phyloP scores from a whole-genome alignment of 352 stramenopile species.

The Globisporangium megalacanthum region DNA sequence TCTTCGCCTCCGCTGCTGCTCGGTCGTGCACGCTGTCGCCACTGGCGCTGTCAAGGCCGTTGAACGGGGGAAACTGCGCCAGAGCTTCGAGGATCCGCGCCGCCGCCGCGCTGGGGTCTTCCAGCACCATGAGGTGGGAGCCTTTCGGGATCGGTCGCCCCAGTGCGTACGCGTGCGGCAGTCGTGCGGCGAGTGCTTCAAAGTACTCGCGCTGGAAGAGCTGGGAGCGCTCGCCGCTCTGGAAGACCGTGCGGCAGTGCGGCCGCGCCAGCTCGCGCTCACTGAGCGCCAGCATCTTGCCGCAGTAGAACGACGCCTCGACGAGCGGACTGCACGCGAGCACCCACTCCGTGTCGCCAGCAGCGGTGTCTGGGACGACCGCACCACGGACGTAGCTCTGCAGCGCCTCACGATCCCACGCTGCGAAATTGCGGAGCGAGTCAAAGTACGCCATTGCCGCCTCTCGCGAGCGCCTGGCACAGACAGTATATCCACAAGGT shows the following conservation, averaged over 20 bases:
- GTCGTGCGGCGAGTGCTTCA: conserved; percentile 16
- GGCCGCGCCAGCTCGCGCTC: conserved; percentile 28
- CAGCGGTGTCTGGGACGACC: conserved; percentile 13
- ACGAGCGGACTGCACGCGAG: conserved; percentile 36
- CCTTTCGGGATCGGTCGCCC: conserved; percentile 27
- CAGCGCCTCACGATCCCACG: conserved; percentile 31
- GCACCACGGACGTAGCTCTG: conserved; percentile 26
- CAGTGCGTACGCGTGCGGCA: conserved; percentile 40
- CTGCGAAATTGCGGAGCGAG: conserved; percentile 31
- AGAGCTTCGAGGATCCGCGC: conserved; percentile 37
- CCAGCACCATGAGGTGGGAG: conserved; percentile 44
- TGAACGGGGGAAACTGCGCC: conserved; percentile 13
- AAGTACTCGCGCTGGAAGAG: conserved; percentile 33
- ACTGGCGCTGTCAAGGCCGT: too few species aligned
- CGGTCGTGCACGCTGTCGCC: background rate
- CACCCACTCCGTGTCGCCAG: conserved; percentile 14
- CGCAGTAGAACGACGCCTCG: conserved; percentile 41
- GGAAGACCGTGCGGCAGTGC: conserved; percentile 33
- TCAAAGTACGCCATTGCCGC: conserved; percentile 23
- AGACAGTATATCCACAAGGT: background rate
- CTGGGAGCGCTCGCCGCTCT: conserved; percentile 39
- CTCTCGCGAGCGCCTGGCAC: conserved; percentile 19
- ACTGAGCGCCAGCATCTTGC: conserved; percentile 25
- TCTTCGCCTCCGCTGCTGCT: background rate
- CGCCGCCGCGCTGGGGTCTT: conserved; percentile 33